Evolutionary conservation across 306 rosid genomes (phyloP).

Genomic region (Pterocarpus santalinus): DNA sequence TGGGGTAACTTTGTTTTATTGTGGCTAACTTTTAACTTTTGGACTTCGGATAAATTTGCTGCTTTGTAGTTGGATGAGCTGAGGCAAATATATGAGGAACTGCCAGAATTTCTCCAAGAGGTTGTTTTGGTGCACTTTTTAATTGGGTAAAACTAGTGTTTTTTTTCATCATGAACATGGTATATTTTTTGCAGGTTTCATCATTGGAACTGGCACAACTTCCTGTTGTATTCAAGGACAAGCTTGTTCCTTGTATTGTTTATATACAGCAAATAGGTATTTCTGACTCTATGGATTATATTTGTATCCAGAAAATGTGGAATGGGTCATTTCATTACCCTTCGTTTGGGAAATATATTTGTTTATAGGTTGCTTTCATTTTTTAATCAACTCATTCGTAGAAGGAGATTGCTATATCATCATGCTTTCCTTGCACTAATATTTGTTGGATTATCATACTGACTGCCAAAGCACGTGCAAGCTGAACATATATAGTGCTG

Average conservation of each 20-base stretch:
- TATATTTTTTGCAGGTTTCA: constrained; percentile 70
- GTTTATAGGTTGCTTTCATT: not conserved
- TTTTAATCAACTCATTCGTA: not conserved
- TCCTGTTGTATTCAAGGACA: constrained; percentile 70
- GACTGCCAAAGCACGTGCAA: constrained; percentile 9
- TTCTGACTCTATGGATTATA: constrained; percentile 37
- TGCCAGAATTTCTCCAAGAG: constrained; percentile 93
- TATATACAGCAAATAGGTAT: constrained; percentile 94
- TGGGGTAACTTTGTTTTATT: constrained; percentile 38
- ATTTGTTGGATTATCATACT: constrained; percentile 9
- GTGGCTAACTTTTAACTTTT: constrained; percentile 30
- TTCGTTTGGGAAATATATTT: constrained; percentile 27
- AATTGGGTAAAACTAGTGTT: constrained; percentile 20
- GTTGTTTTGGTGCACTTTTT: constrained; percentile 56
- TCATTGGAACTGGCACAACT: constrained; percentile 73
- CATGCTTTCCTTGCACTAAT: constrained; percentile 11
- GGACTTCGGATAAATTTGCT: constrained; percentile 43
- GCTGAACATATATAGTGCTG: constrained; percentile 10
- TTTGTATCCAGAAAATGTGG: constrained; percentile 24
- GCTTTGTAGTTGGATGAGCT: constrained; percentile 86
- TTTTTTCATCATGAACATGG: constrained; percentile 34
- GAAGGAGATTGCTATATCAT: constrained; percentile 20
- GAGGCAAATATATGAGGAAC: constrained; percentile 94
- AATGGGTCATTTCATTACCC: constrained; percentile 27
- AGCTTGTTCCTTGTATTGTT: constrained; percentile 74